These are phyloP conservation scores for Penicillium verhagenii DNA, from an alignment of 495 filamentous ascomycete genomes.

Conservation along the genomic window DNA sequence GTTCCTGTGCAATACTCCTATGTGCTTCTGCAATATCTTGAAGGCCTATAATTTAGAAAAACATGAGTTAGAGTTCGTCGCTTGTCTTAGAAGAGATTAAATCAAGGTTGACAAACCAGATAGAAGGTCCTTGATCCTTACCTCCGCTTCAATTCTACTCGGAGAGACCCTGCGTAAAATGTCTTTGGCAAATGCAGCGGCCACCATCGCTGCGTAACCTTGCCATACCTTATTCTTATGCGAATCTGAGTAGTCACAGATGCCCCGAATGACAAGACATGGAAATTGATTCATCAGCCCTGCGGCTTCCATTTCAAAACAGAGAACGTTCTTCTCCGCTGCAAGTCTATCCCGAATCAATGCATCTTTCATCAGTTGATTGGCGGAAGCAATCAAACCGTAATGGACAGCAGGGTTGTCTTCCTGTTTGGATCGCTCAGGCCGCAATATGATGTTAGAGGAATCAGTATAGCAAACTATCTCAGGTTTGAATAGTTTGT, in stretches of 20 bases:
- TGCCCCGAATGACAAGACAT: slow-evolving; percentile 36
- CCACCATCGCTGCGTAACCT: slow-evolving; percentile 28
- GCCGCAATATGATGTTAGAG: not conserved
- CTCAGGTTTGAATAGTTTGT: not conserved
- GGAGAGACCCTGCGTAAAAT: slow-evolving; percentile 25
- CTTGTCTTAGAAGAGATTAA: too few species aligned
- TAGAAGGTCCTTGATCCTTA: too few species aligned
- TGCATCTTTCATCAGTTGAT: slow-evolving; percentile 19
- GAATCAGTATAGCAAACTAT: not conserved
- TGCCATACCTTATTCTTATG: slow-evolving; percentile 41
- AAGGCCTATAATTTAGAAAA: not conserved
- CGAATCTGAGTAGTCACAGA: slow-evolving; percentile 40
- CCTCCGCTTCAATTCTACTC: too few species aligned
- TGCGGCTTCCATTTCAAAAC: slow-evolving; percentile 38
- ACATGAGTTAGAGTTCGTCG: too few species aligned
- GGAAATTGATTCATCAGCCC: slow-evolving; percentile 34
- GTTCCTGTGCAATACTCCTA: slow-evolving; percentile 9
- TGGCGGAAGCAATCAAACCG: slow-evolving; percentile 21
- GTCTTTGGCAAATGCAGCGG: slow-evolving; percentile 31
- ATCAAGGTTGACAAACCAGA: slow-evolving; percentile 22
- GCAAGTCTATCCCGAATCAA: slow-evolving; percentile 12
- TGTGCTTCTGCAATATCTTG: not conserved
- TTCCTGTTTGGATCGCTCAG: not conserved
- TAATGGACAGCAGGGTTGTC: slow-evolving; percentile 16
- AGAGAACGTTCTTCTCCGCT: too few species aligned